These are phyloP conservation scores for Obba rivulosa DNA, from an alignment of 768 basidiomycete species.

Conservation along the genomic window DNA sequence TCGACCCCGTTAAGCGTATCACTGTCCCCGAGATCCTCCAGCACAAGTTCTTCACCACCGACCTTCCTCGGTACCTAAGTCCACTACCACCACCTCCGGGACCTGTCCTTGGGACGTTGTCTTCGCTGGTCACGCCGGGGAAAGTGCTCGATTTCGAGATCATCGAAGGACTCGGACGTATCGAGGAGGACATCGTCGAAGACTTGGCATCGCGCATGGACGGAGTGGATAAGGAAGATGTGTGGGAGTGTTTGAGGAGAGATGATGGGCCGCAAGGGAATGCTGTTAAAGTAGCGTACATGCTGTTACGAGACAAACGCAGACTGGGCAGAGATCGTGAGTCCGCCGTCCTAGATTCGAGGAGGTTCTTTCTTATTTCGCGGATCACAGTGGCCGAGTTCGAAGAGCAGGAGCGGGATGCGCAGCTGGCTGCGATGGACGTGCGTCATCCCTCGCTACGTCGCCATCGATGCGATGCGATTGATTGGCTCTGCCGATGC, in stretches of 20 bases:
- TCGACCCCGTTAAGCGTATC: constrained; percentile 93
- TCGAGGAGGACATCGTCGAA: constrained; percentile 88
- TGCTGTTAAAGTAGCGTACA: constrained; percentile 94
- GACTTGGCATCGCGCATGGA: constrained; percentile 70
- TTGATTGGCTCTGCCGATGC: too few relatives aligned
- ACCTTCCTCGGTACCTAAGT: constrained; percentile 82
- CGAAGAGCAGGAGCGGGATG: constrained; percentile 84
- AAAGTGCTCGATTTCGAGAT: constrained; percentile 73
- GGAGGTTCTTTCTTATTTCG: constrained; percentile 11
- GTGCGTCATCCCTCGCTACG: constrained; percentile 38
- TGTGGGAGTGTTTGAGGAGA: constrained; percentile 79
- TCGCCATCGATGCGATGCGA: constrained; percentile 1
- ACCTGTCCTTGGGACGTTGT: constrained; percentile 70
- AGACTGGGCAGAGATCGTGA: constrained; percentile 79
- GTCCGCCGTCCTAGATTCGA: constrained; percentile 27
- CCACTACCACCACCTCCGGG: constrained; percentile 76
- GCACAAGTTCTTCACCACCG: constrained; percentile 85
- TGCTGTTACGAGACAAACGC: constrained; percentile 86
- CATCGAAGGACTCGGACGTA: constrained; percentile 87
- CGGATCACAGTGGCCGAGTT: constrained; percentile 57
- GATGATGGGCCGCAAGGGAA: constrained; percentile 87
- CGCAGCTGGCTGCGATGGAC: constrained; percentile 73
- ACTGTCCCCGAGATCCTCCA: constrained; percentile 88
- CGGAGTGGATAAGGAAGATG: constrained; percentile 74
- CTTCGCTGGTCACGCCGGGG: constrained; percentile 61